Conservation (phyloP, 257 asterid genomes). For the Solanum sejunctum region DNA sequence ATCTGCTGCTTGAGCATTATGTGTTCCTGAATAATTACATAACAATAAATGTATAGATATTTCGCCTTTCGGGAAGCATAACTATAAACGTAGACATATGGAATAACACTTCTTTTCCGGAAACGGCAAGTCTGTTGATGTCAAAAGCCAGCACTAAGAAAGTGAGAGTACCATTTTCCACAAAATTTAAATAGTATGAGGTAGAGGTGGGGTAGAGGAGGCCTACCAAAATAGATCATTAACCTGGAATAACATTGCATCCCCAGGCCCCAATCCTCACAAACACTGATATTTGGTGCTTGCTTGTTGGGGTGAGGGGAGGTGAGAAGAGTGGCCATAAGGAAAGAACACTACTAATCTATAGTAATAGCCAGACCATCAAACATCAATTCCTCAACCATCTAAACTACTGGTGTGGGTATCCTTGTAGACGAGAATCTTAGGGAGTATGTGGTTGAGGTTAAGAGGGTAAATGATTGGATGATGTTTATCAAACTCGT, state of each 20-base stretch:
- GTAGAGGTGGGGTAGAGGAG: not conserved
- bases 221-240: not conserved
- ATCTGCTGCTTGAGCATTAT: slow-evolving; percentile 60
- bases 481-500: no score
- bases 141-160: not conserved
- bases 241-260: not conserved
- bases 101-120: not conserved
- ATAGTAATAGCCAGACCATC: not conserved
- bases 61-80: not conserved
- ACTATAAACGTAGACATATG: not conserved
- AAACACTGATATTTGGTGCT: not conserved
- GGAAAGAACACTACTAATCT: not conserved
- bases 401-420: no score
- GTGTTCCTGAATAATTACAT: slow-evolving; percentile 41
- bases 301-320: not conserved
- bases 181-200: not conserved
- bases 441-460: no score
- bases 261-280: not conserved
- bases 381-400: not conserved
- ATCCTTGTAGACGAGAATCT: no score
- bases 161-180: not conserved
- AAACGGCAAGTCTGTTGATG: not conserved
- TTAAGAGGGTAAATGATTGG: no score
- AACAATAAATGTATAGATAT: not conserved
- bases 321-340: not conserved